Percentiles rank a stretch among this genome's conserved stretches.
Evolutionary conservation across 345 rosid species (phyloP).

Genomic region (Kernera saxatilis): DNA sequence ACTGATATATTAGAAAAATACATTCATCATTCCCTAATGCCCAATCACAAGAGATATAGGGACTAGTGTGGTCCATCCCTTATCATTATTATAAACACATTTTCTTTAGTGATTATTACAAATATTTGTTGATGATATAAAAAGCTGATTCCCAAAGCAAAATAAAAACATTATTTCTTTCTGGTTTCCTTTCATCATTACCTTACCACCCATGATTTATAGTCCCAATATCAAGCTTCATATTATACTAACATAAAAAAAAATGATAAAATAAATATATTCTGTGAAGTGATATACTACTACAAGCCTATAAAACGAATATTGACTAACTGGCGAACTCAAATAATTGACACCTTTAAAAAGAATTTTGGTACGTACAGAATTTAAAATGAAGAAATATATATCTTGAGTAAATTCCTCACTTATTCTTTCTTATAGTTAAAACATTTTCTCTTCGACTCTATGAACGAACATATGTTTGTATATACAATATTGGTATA

Average conservation of each 20-base stretch:
- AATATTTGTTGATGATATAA: neutral
- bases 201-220: slow-evolving; percentile 6
- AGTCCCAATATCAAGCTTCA: neutral
- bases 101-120: slow-evolving; percentile 7
- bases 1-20: slow-evolving; percentile 21
- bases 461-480: neutral
- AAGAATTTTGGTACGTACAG: neutral
- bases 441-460: neutral
- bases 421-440: neutral
- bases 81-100: slow-evolving; percentile 22
- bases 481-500: neutral
- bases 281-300: neutral
- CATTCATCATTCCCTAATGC: slow-evolving; percentile 24
- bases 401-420: neutral
- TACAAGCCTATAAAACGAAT: neutral
- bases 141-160: slow-evolving; percentile 27
- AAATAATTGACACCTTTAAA: slow-evolving; percentile 9
- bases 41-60: slow-evolving; percentile 24
- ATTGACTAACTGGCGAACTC: neutral
- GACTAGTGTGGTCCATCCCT: slow-evolving; percentile 30
- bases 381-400: too few relatives aligned
- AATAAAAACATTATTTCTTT: neutral
- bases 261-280: neutral
- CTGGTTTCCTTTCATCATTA: slow-evolving; percentile 26
- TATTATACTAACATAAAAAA: neutral